Evolutionary conservation across 495 filamentous ascomycete species (phyloP).

Genomic region (Penicillium psychrofluorescens): DNA sequence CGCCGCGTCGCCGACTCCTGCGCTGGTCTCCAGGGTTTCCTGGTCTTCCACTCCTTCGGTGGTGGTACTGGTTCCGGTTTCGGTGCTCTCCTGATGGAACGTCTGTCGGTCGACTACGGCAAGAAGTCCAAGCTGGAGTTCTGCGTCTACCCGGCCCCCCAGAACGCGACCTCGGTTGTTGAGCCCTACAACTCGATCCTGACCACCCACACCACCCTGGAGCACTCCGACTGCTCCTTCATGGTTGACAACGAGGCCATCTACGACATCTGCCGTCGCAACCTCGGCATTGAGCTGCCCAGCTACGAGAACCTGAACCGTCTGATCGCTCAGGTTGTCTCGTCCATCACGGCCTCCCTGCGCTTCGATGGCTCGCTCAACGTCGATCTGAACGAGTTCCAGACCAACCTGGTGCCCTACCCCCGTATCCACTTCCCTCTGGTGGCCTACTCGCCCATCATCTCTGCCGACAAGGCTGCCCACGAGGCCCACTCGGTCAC

Average conservation of each 20-base stretch:
- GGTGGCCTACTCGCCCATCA: slow-evolving; percentile 89
- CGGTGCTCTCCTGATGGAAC: slow-evolving; percentile 95
- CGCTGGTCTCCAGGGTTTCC: slow-evolving; percentile 94
- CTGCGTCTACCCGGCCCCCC: slow-evolving; percentile 95
- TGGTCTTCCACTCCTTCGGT: slow-evolving; percentile 99
- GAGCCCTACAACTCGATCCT: slow-evolving; percentile 99
- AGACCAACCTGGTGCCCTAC: slow-evolving; percentile 98
- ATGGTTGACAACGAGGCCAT: slow-evolving; percentile 99
- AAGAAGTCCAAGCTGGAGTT: slow-evolving; percentile 99
- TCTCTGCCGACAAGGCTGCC: slow-evolving; percentile 86
- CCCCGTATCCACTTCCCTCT: slow-evolving; percentile 99
- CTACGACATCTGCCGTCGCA: slow-evolving; percentile 97
- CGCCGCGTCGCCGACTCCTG: slow-evolving; percentile 95
- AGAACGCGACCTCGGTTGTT: slow-evolving; percentile 93
- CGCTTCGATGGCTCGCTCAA: slow-evolving; percentile 98
- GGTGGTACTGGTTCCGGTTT: slow-evolving; percentile 98
- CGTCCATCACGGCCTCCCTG: slow-evolving; percentile 95
- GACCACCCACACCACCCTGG: slow-evolving; percentile 96
- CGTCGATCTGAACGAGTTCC: slow-evolving; percentile 99
- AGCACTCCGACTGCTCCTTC: slow-evolving; percentile 99
- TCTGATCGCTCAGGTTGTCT: slow-evolving; percentile 96
- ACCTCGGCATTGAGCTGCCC: slow-evolving; percentile 92
- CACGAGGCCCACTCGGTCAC: slow-evolving; percentile 78
- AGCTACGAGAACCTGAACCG: slow-evolving; percentile 98
- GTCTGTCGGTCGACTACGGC: slow-evolving; percentile 93